Percentiles rank a stretch among this genome's conserved stretches.
Conservation (phyloP, 1,139 yeast genomes). For the Pichia sp. region DNA sequence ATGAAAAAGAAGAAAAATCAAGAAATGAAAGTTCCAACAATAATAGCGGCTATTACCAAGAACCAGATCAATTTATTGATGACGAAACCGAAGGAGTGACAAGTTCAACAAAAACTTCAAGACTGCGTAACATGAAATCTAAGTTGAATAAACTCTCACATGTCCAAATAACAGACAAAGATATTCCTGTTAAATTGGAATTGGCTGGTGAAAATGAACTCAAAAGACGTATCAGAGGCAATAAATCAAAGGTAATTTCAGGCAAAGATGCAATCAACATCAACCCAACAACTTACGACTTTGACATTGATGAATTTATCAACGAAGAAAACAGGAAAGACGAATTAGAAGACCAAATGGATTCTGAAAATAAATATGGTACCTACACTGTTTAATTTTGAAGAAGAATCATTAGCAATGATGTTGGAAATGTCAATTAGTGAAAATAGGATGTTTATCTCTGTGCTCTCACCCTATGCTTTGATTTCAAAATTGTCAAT, state of each 20-base stretch:
- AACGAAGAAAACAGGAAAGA: conserved; percentile 33
- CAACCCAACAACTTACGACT: conserved; percentile 33
- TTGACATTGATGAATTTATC: conserved; percentile 40
- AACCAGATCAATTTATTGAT: neutral
- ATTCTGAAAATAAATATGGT: conserved; percentile 3
- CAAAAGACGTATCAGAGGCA: conserved; percentile 14
- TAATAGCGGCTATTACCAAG: neutral
- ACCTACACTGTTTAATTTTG: neutral
- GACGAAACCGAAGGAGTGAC: neutral
- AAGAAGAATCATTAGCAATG: too few species aligned
- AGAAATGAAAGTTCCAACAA: neutral
- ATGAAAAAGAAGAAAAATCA: conserved; percentile 4
- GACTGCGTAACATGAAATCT: neutral
- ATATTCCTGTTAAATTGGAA: conserved; percentile 29
- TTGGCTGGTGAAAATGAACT: conserved; percentile 15
- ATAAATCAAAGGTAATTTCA: neutral
- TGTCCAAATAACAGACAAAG: conserved; percentile 22
- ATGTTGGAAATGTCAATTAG: too few species aligned
- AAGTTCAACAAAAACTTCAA: neutral
- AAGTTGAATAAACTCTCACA: conserved; percentile 4
- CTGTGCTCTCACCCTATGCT: too few species aligned
- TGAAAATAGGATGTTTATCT: too few species aligned
- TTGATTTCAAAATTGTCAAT: too few species aligned
- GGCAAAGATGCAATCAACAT: conserved; percentile 11
- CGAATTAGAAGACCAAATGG: conserved; percentile 5